Evolutionary conservation across 768 basidiomycete species (phyloP).

Genomic region (Amanita exitialis): DNA sequence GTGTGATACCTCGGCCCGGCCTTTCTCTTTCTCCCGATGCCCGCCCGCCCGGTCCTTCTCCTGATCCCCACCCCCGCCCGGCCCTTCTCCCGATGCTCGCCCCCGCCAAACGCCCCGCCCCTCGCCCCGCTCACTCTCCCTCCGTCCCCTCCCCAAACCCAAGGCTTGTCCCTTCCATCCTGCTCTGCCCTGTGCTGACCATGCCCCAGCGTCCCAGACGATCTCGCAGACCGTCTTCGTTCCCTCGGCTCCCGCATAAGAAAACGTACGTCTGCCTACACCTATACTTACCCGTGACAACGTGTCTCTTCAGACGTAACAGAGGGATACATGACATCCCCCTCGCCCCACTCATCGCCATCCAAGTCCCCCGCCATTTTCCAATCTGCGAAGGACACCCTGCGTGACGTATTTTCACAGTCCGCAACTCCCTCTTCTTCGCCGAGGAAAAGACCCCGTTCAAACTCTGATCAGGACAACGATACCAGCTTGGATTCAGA

Average conservation of each 20-base stretch:
- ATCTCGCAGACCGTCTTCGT: conserved; percentile 43
- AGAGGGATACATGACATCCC: conserved; percentile 42
- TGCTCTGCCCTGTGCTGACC: neutral
- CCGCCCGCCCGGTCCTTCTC: no score
- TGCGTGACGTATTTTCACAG: conserved; percentile 31
- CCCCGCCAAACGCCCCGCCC: neutral
- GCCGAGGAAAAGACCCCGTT: conserved; percentile 26
- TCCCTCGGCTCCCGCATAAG: conserved; percentile 48
- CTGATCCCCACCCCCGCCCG: neutral
- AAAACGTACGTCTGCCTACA: conserved; percentile 33
- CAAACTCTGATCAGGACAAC: conserved; percentile 14
- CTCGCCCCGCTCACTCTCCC: neutral
- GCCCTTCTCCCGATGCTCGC: neutral
- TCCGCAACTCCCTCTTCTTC: conserved; percentile 7
- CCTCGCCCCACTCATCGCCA: conserved; percentile 27
- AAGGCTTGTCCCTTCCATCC: neutral
- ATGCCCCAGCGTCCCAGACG: conserved; percentile 15
- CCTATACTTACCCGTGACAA: neutral
- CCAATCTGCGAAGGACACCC: conserved; percentile 45
- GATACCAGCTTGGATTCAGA: neutral
- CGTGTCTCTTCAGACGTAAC: conserved; percentile 35
- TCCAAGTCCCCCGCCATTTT: conserved; percentile 31
- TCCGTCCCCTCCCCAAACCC: neutral
- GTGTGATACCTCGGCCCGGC: no score
- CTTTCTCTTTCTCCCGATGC: no score